Evolutionary conservation across 768 basidiomycete genomes (phyloP).

Genomic region (Leccinum fibrillosum): DNA sequence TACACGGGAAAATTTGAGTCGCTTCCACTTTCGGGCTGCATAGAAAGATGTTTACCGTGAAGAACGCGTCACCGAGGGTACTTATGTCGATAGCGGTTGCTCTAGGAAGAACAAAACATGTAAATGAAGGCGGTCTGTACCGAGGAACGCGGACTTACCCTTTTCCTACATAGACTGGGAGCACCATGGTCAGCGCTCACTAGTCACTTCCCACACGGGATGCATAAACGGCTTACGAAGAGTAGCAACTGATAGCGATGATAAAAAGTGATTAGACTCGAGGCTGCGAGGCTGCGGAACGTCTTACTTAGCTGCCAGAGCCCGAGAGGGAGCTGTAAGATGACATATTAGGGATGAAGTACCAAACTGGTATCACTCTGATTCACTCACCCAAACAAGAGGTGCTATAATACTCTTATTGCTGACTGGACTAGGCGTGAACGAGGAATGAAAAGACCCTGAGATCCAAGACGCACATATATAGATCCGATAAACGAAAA

Average conservation of each 20-base stretch:
- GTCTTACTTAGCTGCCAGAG: slow-evolving; percentile 4
- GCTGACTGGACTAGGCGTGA: neutral
- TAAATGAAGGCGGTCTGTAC: neutral
- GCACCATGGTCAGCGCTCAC: neutral
- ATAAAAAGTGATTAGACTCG: neutral
- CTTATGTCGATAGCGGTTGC: neutral
- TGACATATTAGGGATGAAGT: neutral
- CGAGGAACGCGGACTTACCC: neutral
- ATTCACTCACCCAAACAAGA: slow-evolving; percentile 2
- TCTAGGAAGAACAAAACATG: neutral
- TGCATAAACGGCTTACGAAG: neutral
- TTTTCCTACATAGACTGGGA: neutral
- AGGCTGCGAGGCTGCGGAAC: neutral
- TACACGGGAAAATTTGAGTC: neutral
- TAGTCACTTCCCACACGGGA: neutral
- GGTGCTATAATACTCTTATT: neutral
- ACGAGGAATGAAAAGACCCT: neutral
- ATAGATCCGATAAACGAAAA: neutral
- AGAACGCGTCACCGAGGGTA: neutral
- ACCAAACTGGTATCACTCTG: neutral
- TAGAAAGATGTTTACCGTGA: neutral
- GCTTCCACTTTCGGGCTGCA: neutral
- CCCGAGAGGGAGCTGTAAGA: neutral
- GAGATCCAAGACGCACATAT: neutral
- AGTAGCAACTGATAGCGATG: neutral